Evolutionary conservation across 306 rosid genomes (phyloP).

Genomic region (Dryas octopetala): DNA sequence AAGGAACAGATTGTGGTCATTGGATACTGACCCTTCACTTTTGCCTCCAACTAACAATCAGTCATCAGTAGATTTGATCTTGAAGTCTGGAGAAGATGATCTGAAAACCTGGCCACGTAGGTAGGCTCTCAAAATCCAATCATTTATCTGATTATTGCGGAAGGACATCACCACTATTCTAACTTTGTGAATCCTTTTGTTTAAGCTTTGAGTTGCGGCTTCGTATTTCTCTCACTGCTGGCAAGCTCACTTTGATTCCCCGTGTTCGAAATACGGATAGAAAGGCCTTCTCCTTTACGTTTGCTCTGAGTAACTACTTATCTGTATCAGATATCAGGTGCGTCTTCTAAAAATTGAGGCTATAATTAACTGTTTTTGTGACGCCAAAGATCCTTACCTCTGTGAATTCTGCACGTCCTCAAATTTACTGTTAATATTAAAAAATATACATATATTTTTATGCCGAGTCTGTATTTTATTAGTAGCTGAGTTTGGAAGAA

Average conservation of each 20-base stretch:
- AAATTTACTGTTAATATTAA: background rate
- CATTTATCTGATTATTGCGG: background rate
- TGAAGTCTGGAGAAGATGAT: constrained; percentile 62
- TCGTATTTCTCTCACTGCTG: constrained; percentile 53
- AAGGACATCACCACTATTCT: constrained; percentile 4
- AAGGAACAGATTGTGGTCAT: constrained; percentile 65
- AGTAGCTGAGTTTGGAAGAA: constrained; percentile 18
- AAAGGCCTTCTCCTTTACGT: constrained; percentile 57
- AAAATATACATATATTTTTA: background rate
- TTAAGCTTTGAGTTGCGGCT: constrained; percentile 73
- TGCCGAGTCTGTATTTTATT: background rate
- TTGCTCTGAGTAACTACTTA: constrained; percentile 61
- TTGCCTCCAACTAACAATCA: constrained; percentile 57
- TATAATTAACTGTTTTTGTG: background rate
- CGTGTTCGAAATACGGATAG: constrained; percentile 64
- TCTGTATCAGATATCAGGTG: constrained; percentile 78
- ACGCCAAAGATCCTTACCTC: background rate
- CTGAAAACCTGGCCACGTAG: constrained; percentile 57
- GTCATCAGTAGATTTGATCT: constrained; percentile 66
- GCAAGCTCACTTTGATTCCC: constrained; percentile 63
- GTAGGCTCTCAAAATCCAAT: constrained; percentile 28
- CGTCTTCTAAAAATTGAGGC: constrained; percentile 16
- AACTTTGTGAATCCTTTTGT: background rate
- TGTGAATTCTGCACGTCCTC: background rate
- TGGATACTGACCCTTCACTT: constrained; percentile 65